Conservation (phyloP, 129 eudicot genomes). For the Flaveria robusta region DNA sequence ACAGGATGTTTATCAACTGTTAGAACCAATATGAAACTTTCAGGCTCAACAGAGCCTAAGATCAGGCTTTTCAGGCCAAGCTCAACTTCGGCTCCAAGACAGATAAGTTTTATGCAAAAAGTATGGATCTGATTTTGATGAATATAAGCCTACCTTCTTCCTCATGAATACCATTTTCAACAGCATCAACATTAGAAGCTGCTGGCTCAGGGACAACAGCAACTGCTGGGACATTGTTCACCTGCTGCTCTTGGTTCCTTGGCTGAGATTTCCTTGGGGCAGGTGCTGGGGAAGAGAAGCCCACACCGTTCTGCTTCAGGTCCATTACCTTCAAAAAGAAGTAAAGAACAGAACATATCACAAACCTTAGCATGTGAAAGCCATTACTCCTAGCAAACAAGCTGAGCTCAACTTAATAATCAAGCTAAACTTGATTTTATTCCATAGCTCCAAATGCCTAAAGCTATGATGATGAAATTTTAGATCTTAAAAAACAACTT, state of each 20-base stretch:
- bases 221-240: slow-evolving; percentile 37
- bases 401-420: not conserved
- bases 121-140: not conserved
- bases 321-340: slow-evolving; percentile 60
- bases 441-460: not conserved
- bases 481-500: slow-evolving; percentile 35
- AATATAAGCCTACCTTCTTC: slow-evolving; percentile 60
- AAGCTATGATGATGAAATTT: not conserved
- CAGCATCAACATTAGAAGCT: slow-evolving; percentile 42
- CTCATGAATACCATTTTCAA: slow-evolving; percentile 61
- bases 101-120: not conserved
- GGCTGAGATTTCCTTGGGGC: slow-evolving; percentile 47
- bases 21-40: not conserved
- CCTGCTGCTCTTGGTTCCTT: slow-evolving; percentile 55
- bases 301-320: slow-evolving; percentile 58
- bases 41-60: slow-evolving; percentile 9
- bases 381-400: not conserved
- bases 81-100: not conserved
- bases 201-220: slow-evolving; percentile 39
- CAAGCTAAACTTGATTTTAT: not conserved
- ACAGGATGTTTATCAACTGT: not conserved
- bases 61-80: not conserved
- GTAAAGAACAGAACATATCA: slow-evolving; percentile 7
- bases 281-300: slow-evolving; percentile 55
- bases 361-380: no score